Conservation (phyloP, 225 moss, liverwort and hornwort genomes). For the Sphagnum tenellum region DNA sequence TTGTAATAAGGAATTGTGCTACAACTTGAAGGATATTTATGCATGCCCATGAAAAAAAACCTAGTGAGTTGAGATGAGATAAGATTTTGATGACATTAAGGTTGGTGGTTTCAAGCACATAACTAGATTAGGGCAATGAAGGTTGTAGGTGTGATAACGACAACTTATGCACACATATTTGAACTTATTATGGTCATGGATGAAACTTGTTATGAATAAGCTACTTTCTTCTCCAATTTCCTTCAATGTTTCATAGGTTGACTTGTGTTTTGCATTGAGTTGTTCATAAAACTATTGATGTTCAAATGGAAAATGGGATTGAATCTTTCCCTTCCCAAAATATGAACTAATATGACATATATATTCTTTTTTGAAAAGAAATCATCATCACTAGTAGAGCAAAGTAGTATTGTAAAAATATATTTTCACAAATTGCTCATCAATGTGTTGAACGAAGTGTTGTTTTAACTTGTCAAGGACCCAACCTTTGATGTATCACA, state of each 20-base stretch:
- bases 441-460: constrained; percentile 79
- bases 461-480: constrained; percentile 66
- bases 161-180: constrained; percentile 70
- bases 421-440: constrained; percentile 83
- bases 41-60: constrained; percentile 6
- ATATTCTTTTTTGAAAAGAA: no score
- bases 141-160: constrained; percentile 84
- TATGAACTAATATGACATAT: no score
- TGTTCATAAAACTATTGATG: no score
- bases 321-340: no score
- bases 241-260: no score
- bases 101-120: constrained; percentile 25
- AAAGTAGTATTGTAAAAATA: constrained; percentile 84
- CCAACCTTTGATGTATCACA: constrained; percentile 86
- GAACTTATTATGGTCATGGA: constrained; percentile 85
- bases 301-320: constrained; percentile 60
- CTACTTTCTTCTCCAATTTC: constrained; percentile 5
- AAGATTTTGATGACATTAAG: constrained; percentile 6
- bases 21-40: background rate
- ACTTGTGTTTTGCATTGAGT: no score
- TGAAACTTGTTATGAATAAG: constrained; percentile 82
- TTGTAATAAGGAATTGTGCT: no score
- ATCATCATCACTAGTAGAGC: no score
- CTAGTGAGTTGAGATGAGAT: constrained; percentile 14
- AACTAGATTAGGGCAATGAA: constrained; percentile 72